Conservation (phyloP, 139 green algal genomes). For the Volvox reticuliferus region DNA sequence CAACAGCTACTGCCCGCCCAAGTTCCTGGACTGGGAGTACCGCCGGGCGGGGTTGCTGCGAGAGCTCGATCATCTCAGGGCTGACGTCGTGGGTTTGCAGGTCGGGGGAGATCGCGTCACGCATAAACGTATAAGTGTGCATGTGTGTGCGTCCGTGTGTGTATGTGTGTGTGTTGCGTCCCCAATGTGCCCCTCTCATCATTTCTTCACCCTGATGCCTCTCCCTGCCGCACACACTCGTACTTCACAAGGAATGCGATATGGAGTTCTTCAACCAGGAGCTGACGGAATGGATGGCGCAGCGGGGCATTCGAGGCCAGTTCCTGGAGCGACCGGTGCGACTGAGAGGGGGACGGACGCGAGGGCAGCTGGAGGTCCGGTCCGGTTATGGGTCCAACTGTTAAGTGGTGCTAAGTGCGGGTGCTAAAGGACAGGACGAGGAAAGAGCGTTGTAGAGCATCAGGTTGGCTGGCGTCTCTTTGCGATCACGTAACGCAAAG, state of each 20-base stretch:
- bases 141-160: no score
- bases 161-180: no score
- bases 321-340: constrained; percentile 6
- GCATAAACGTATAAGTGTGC: no score
- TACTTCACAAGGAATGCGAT: constrained; percentile 19
- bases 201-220: background rate
- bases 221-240: background rate
- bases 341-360: background rate
- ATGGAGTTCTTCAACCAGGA: background rate
- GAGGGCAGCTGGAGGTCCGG: no score
- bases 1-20: constrained; percentile 34
- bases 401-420: no score
- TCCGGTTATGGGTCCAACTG: no score
- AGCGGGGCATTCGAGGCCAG: background rate
- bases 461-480: no score
- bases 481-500: no score
- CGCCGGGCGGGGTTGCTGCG: background rate
- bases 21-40: constrained; percentile 26
- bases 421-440: no score
- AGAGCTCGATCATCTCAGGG: background rate
- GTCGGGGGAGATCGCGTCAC: background rate
- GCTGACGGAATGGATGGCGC: constrained; percentile 14
- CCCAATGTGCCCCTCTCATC: background rate
- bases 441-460: no score
- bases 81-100: constrained; percentile 32